Base-by-base conservation (phyloP, 2,329 filamentous ascomycete species). In the Aspergillus sclerotialis region DNA sequence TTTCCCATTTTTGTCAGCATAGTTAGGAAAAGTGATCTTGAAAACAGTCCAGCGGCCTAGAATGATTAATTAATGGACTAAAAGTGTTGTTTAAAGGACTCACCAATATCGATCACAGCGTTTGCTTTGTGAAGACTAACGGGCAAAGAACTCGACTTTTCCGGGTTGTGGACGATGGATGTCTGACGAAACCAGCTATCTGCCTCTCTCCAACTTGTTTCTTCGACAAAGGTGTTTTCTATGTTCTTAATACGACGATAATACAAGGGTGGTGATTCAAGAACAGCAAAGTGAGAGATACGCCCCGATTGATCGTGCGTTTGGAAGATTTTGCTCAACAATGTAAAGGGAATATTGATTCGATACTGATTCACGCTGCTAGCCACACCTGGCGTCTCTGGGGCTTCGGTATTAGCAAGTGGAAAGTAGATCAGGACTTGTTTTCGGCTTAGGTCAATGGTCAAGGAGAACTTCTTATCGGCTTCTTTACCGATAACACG, bases 41-140 rank as follows among this genome's bases (percentile, higher is more conserved):
- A 80, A 79, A 1, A 70, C 72, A 11, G 73, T 78, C 80, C 80
- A 84, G n/a, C 71, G 69, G 21, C 75, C 73, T 72, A 35, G n/a
- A 3, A 7, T 6, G 7, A n/a, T 32, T 14, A 33, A 30, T 15
- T 18, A 12, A 26, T 12, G 4, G 12, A 3, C 23, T 14, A 21
- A 13, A 16, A 10, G 18, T 13, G 15, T n/a, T 26, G 13, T 8
- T 10, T 12, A 33, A 15, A 2, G 13, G 19, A 50, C 60, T 56
- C 55, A 64, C 73, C 78, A 40, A 80, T 72, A 48, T 83, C 75
- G 40, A 83, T 75, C 8, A 75, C 60, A 7, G 73, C 65, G 3
- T 60, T 59, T 2, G 48, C 49, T 36, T 73, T 76, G 24, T 64
- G 65, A 5, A 80, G 54, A 24, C 65, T 61, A 8, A 73, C 52